These are phyloP conservation scores for Aspergillus intermedius DNA, from an alignment of 2,329 filamentous ascomycete species.

Conservation along the genomic window DNA sequence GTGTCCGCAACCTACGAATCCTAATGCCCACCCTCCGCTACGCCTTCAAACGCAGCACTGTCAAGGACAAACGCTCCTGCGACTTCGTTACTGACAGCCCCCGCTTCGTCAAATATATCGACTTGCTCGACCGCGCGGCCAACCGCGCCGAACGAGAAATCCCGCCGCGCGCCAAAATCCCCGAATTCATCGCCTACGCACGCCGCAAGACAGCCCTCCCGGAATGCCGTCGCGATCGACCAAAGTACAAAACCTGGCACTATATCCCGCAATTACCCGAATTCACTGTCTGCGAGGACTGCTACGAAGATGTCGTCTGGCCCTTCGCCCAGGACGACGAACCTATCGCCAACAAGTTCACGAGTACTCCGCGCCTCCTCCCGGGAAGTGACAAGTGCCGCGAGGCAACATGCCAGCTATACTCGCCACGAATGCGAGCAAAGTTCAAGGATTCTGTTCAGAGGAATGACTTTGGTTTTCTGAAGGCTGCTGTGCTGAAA, in stretches of 20 bases:
- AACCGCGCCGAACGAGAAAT: slow-evolving; percentile 27
- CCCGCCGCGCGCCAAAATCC: slow-evolving; percentile 46
- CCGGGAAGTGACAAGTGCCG: slow-evolving; percentile 42
- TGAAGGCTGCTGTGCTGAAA: slow-evolving; percentile 57
- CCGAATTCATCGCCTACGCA: slow-evolving; percentile 58
- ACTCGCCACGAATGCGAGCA: slow-evolving; percentile 69
- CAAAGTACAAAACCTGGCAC: slow-evolving; percentile 66
- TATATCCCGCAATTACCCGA: slow-evolving; percentile 67
- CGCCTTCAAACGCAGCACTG: slow-evolving; percentile 50
- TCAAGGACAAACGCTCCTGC: slow-evolving; percentile 54
- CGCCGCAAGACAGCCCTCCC: slow-evolving; percentile 51
- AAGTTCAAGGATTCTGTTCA: slow-evolving; percentile 63
- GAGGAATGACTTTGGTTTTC: slow-evolving; percentile 59
- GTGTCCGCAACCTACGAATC: slow-evolving; percentile 63
- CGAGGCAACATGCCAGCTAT: slow-evolving; percentile 64
- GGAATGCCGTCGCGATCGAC: slow-evolving; percentile 61
- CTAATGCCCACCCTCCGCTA: slow-evolving; percentile 67
- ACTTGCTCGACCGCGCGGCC: slow-evolving; percentile 50
- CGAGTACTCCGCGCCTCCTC: slow-evolving; percentile 52
- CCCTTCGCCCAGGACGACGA: slow-evolving; percentile 54
- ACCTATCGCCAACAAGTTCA: slow-evolving; percentile 60
- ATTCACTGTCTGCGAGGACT: slow-evolving; percentile 80
- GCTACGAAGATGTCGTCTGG: slow-evolving; percentile 72
- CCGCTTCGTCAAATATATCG: slow-evolving; percentile 52
- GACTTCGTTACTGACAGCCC: slow-evolving; percentile 59